Conservation (phyloP, 768 basidiomycete species). For the Macrocybe gigantea region DNA sequence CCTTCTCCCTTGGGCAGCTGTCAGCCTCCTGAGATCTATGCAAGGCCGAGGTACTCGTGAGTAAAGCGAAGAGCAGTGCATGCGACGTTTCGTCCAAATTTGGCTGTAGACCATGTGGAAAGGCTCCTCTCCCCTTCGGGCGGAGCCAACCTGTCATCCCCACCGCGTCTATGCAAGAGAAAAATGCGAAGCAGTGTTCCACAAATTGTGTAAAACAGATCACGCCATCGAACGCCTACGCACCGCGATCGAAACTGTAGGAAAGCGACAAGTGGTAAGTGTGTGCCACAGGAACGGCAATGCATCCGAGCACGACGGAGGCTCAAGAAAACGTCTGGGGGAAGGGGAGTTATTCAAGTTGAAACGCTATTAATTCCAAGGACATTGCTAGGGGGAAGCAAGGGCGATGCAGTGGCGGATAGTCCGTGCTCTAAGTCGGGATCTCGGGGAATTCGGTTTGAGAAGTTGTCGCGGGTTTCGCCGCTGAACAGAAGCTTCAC, state of each 20-base stretch:
- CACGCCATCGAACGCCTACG: conserved; percentile 9
- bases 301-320: conserved; percentile 5
- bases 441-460: conserved; percentile 6
- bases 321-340: conserved; percentile 4
- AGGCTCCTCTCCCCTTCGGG: background rate
- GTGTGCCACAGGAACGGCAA: background rate
- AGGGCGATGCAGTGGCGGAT: conserved; percentile 11
- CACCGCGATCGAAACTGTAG: conserved; percentile 1
- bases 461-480: conserved; percentile 6
- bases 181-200: background rate
- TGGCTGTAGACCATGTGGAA: conserved; percentile 9
- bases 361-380: conserved; percentile 16
- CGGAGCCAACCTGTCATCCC: conserved; percentile 3
- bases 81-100: conserved; percentile 11
- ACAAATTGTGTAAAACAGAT: conserved; percentile 9
- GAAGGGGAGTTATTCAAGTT: background rate
- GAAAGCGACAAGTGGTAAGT: background rate
- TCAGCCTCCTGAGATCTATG: conserved; percentile 12
- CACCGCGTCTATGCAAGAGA: conserved; percentile 2
- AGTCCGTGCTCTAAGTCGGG: conserved; percentile 12
- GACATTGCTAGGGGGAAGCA: conserved; percentile 13
- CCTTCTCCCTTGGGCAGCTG: conserved; percentile 6
- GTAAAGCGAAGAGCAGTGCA: conserved; percentile 3
- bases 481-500: conserved; percentile 25
- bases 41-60: conserved; percentile 12